Evolutionary conservation across 768 basidiomycete genomes (phyloP), one percentile per base, ranked within the genome.

Genomic region (Paxillus rubicundulus): DNA sequence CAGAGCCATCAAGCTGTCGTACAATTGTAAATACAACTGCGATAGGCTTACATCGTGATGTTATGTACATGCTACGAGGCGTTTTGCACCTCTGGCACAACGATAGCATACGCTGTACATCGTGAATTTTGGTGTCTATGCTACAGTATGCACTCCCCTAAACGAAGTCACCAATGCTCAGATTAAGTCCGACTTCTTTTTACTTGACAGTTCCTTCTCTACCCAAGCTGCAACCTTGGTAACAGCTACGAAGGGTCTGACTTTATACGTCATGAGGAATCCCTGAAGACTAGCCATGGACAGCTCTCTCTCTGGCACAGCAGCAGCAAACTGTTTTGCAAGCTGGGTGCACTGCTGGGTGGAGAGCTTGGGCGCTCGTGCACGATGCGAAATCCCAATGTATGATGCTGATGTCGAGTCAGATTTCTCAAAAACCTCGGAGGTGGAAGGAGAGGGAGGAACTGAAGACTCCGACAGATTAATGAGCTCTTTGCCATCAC

Each of bases 241-340:
- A 13, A 82, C 76, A 8, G 87, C 87, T 13, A 76, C 77, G 54
- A 71, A 65, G 0, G 88, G 86, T 4, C 77, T 67, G 6, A 70
- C 73, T 66, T 89, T 88, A 72, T 85, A 80, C 17, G 71, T 68
- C 85, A 92, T 87, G 54, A 91, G 65, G 63, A 82, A 88, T 4
- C 84, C 81, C 50, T 78, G 78, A 0, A 80, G 63, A 20, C 68
- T 69, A 2, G 78, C 76, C 64, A 77, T 74, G 33, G 74, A 71
- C 10, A 76, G 41, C 52, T 68, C 67, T 24, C 74, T 65, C 43
- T 79, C 74, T 1, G 82, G 80, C 13, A 92, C 74, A 10, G 65
- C 70, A 1, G 72, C 72, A 3, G 80, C 75, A 61, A 92, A 92
- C 28, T 68, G 67, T 10, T 65, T 64, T 1, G 87, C 85, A 34